A percentile compares a stretch with the other conserved stretches of the same genome.
These are phyloP conservation scores for Dacryopinax primogenitus DNA, from an alignment of 768 basidiomycete genomes.

Conservation along the genomic window DNA sequence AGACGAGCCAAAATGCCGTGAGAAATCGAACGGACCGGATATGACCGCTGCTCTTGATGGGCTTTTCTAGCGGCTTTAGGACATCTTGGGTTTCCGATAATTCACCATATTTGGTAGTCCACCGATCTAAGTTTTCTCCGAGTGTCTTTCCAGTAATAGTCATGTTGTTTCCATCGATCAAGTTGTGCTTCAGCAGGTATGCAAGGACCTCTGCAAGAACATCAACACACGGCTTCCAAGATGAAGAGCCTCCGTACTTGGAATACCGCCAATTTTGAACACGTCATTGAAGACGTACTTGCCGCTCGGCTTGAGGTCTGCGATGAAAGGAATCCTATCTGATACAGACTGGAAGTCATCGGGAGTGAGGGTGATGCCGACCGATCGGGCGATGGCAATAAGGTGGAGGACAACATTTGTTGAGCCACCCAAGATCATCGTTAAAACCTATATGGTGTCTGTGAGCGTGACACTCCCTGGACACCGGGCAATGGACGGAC, in stretches of 20 bases:
- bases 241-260: constrained; percentile 44
- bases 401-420: constrained; percentile 96
- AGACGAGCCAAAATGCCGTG: constrained; percentile 10
- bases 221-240: constrained; percentile 4
- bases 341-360: constrained; percentile 93
- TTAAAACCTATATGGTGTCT: constrained; percentile 51
- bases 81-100: constrained; percentile 67
- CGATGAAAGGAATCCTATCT: constrained; percentile 85
- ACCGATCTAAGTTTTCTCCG: constrained; percentile 83
- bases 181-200: constrained; percentile 71
- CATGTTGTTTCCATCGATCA: constrained; percentile 81
- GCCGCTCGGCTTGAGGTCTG: constrained; percentile 92
- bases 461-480: neutral
- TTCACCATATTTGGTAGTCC: constrained; percentile 69
- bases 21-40: constrained; percentile 45
- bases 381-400: constrained; percentile 92
- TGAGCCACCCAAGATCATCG: constrained; percentile 94
- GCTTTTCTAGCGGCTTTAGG: constrained; percentile 72
- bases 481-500: constrained; percentile 29
- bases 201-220: constrained; percentile 55
- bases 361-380: constrained; percentile 73
- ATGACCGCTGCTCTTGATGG: constrained; percentile 82
- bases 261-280: constrained; percentile 89
- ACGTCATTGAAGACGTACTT: constrained; percentile 99
- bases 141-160: constrained; percentile 84